Base-by-base conservation (phyloP, 1,284 basidiomycete genomes). In the Gymnopus androsaceus region DNA sequence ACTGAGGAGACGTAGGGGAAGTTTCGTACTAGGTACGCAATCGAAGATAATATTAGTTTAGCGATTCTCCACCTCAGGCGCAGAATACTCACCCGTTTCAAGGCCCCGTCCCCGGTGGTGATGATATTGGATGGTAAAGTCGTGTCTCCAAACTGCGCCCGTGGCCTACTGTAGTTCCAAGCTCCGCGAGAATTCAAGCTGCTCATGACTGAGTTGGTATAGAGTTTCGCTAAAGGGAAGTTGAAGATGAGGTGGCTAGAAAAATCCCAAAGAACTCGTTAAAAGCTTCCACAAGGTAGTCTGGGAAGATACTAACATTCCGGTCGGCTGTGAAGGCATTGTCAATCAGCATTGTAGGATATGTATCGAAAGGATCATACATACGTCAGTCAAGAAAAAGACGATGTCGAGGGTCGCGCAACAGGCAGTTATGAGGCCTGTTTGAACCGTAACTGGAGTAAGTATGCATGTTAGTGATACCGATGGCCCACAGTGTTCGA, bases 141-240 rank as follows among this genome's bases (percentile, higher is more conserved):
- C n/a, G 37, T 33, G 21, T 38, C 42, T 11, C 27, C 25, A 15
- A 40, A 37, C n/a, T 41, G 41, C 28, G 21, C 17, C 8, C 23
- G 41, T 11, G 30, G 46, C 1, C 23, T 28, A n/a, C 30, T 50
- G 69, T 45, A 70, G 63, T 65, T 64, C 72, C 71, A 72, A 3
- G 66, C 64, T 23, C 56, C 61, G 14, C 75, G 67, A 15, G 72
- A 66, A 54, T 78, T 77, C 30, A 78, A 64, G 50, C 69, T 75
- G 46, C 74, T 75, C 66, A 78, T 67, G 19, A 77, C 64, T 12
- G 71, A 72, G 61, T 76, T 78, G 11, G 74, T 71, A 64, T 78
- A 78, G 1, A 78, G 64, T 60, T 77, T 78, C 54, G 71, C 67
- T 0, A 79, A 66, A 5, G 74, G 69, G 55, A 76, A 65, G 54